These are phyloP conservation scores for Pisolithus microcarpus DNA, from an alignment of 768 basidiomycete species.

Conservation along the genomic window DNA sequence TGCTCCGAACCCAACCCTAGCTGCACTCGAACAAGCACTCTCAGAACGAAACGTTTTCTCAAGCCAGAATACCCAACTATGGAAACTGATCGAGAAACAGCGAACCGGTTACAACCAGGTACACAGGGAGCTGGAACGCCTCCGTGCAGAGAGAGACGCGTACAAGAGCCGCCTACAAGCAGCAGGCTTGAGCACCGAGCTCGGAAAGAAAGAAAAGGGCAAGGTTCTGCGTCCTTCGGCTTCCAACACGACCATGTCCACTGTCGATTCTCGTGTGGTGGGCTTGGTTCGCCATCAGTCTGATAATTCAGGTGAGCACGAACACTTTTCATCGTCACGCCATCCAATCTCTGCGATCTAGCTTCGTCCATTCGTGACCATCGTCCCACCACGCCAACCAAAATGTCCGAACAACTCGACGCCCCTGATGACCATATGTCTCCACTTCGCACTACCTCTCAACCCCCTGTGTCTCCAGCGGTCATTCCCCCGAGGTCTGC, in stretches of 20 bases:
- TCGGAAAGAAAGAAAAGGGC: conserved; percentile 20
- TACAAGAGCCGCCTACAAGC: conserved; percentile 33
- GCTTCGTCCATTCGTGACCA: conserved; percentile 13
- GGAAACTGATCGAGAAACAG: conserved; percentile 94
- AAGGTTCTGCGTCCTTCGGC: conserved; percentile 14
- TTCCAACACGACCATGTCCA: conserved; percentile 19
- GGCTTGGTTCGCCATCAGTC: conserved; percentile 21
- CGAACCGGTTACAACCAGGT: conserved; percentile 72
- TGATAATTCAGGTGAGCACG: conserved; percentile 29
- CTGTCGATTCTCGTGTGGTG: conserved; percentile 19
- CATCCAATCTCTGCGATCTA: neutral
- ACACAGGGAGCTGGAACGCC: conserved; percentile 78
- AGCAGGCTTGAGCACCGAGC: conserved; percentile 35
- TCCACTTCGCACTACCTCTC: conserved; percentile 1
- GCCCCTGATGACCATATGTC: conserved; percentile 5
- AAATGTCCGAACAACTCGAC: conserved; percentile 2
- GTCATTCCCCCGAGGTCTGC: conserved; percentile 16
- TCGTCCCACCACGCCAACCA: conserved; percentile 15
- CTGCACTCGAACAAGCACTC: conserved; percentile 70
- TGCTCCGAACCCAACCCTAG: conserved; percentile 43
- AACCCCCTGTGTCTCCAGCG: conserved; percentile 4
- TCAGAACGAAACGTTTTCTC: conserved; percentile 76
- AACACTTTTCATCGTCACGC: neutral
- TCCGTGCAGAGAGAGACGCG: conserved; percentile 72
- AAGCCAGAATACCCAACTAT: conserved; percentile 82